Evolutionary conservation across 2,329 filamentous ascomycete species (phyloP).

Genomic region (Dactylonectria estremocensis): DNA sequence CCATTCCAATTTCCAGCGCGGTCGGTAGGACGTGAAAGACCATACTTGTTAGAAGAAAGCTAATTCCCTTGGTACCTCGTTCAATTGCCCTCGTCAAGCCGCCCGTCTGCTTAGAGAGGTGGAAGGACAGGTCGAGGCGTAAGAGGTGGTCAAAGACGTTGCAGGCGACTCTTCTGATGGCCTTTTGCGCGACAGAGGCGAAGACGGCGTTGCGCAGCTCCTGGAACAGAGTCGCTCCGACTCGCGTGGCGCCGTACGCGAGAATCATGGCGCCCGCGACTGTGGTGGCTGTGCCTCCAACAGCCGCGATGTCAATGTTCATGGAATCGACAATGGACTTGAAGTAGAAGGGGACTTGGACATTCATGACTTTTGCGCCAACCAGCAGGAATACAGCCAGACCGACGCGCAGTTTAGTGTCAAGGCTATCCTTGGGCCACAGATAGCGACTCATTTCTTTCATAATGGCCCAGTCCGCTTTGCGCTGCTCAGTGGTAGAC

Average conservation of each 20-base stretch:
- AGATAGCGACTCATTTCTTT: conserved; percentile 97
- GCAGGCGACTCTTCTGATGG: conserved; percentile 89
- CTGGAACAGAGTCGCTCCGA: conserved; percentile 91
- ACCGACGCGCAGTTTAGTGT: conserved; percentile 86
- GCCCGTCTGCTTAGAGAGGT: conserved; percentile 94
- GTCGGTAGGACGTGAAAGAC: conserved; percentile 97
- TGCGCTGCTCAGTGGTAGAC: conserved; percentile 88
- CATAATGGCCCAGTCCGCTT: conserved; percentile 98
- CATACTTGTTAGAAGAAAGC: conserved; percentile 97
- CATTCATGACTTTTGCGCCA: conserved; percentile 94
- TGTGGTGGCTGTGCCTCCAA: conserved; percentile 90
- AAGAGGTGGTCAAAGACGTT: conserved; percentile 95
- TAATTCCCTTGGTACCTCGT: conserved; percentile 97
- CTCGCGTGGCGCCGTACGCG: conserved; percentile 90
- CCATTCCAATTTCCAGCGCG: conserved; percentile 92
- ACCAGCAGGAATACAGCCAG: conserved; percentile 88
- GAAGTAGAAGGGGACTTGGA: conserved; percentile 99
- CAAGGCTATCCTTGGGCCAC: conserved; percentile 87
- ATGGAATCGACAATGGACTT: conserved; percentile 98
- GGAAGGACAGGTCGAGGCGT: conserved; percentile 91
- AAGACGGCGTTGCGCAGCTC: conserved; percentile 97
- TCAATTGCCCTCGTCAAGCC: conserved; percentile 95
- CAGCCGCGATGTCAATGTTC: conserved; percentile 92
- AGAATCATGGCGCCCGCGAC: conserved; percentile 94
- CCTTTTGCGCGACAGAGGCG: conserved; percentile 96